Base-by-base conservation (phyloP, 768 basidiomycete genomes). In the Nidula microcarpa region DNA sequence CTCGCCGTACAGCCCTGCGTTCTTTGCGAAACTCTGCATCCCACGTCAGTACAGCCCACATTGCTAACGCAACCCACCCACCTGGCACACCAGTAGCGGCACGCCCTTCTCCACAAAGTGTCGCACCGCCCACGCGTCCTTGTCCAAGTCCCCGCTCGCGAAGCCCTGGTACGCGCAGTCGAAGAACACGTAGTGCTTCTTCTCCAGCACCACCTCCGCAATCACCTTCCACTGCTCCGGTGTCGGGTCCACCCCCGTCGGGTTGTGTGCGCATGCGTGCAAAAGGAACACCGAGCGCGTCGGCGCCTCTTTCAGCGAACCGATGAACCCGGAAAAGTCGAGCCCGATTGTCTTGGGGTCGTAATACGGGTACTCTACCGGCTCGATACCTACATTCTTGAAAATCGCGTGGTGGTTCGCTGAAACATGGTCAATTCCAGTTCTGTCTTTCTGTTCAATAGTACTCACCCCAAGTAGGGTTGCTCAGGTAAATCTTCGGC, bases 121-220 rank as follows among this genome's bases (percentile, higher is more conserved):
- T 59, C 93, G 77, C 59, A 98, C 90, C 11, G 95, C 92, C 80
- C 86, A 89, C 5, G 94, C 94, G 65, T 99, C 97, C 60, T 84
- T 82, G 66, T 95, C 87, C 63, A 97, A 75, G 67, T 93, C 85
- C 1, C 95, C 95, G 60, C 90, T 93, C 14, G 94, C 95, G 68
- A 98, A 98, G 14, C 95, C 95, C 71, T 97, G 95, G 73, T 98
- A 98, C 2, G 95, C 95, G 66, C 88, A 89, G 73, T 98, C 95
- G 67, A 98, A 93, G 73, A 96, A 95, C 33, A 87, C 87, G 63
- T 84, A 96, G 67, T 95, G 94, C 11, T 80, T 76, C 70, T 86
- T 88, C 46, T 74, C 70, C 33, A 87, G 65, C 66, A 97, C 81
- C 51, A 86, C 71, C 36, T 87, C 78, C 37, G 89, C 89, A 60